Evolutionary conservation across 306 rosid genomes (phyloP).

Genomic region (Argentina anserina): DNA sequence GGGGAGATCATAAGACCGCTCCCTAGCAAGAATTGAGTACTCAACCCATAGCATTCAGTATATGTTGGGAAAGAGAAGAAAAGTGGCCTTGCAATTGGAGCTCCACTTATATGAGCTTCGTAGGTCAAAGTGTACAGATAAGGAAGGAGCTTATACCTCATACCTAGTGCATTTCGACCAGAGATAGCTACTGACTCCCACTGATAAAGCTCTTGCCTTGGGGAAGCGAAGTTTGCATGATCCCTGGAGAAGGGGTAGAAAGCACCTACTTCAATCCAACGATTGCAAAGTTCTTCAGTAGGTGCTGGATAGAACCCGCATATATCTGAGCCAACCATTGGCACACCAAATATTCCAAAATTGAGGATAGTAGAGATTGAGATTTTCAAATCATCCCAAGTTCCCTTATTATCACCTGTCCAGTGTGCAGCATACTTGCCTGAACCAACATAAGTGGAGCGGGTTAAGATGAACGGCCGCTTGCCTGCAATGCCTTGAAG

Average conservation of each 20-base stretch:
- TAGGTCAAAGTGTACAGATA: conserved; percentile 90
- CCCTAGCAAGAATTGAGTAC: conserved; percentile 88
- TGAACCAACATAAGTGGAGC: conserved; percentile 84
- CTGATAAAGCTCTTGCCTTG: conserved; percentile 95
- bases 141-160: conserved; percentile 85
- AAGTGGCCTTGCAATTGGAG: conserved; percentile 95
- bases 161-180: conserved; percentile 80
- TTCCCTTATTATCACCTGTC: conserved; percentile 93
- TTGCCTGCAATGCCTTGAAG: conserved; percentile 81
- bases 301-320: conserved; percentile 93
- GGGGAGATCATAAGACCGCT: conserved; percentile 82
- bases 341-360: conserved; percentile 93
- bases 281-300: conserved; percentile 92
- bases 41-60: conserved; percentile 56
- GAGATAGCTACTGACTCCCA: conserved; percentile 88
- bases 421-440: conserved; percentile 95
- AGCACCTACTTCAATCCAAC: conserved; percentile 98
- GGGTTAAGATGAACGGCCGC: conserved; percentile 79
- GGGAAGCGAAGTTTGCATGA: conserved; percentile 87
- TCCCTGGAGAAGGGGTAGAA: conserved; percentile 97
- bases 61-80: conserved; percentile 85
- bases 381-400: conserved; percentile 79
- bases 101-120: conserved; percentile 75
- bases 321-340: conserved; percentile 97
- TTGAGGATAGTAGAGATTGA: conserved; percentile 89